A percentile compares a stretch with the other conserved stretches of the same genome.
Evolutionary conservation across 2,329 filamentous ascomycete genomes (phyloP).

Genomic region (Graphiopsis chlorocephala): DNA sequence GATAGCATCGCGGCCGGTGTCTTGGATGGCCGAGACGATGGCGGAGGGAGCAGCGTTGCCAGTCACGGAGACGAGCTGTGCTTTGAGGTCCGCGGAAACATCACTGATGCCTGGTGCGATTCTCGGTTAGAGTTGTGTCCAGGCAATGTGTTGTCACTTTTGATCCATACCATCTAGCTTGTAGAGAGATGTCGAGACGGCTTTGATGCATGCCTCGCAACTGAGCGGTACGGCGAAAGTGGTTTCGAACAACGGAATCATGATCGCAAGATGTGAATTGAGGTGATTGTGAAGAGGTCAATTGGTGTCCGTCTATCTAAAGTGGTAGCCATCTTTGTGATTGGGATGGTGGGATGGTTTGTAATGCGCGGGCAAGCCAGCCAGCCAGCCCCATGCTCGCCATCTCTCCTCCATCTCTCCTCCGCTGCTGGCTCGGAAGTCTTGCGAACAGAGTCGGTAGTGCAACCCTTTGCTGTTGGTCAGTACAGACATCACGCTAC

Average conservation of each 20-base stretch:
- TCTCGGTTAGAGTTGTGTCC: neutral
- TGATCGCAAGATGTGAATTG: slow-evolving; percentile 16
- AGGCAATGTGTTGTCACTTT: neutral
- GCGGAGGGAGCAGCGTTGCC: slow-evolving; percentile 88
- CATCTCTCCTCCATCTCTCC: neutral
- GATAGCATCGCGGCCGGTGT: slow-evolving; percentile 89
- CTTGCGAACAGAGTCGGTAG: slow-evolving; percentile 1
- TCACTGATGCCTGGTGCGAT: slow-evolving; percentile 66
- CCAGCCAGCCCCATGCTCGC: neutral
- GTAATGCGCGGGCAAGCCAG: slow-evolving; percentile 16
- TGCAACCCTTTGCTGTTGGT: slow-evolving; percentile 6
- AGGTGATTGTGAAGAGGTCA: neutral
- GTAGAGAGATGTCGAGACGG: slow-evolving; percentile 75
- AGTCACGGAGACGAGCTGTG: slow-evolving; percentile 80
- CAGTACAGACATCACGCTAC: neutral
- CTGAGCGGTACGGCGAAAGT: slow-evolving; percentile 92
- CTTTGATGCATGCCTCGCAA: slow-evolving; percentile 84
- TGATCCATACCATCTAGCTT: slow-evolving; percentile 60
- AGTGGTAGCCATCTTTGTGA: neutral
- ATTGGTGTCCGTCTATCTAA: slow-evolving; percentile 9
- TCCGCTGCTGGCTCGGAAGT: slow-evolving; percentile 1
- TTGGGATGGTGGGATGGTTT: slow-evolving; percentile 10
- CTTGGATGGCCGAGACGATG: slow-evolving; percentile 84
- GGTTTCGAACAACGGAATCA: slow-evolving; percentile 59
- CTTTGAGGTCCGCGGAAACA: slow-evolving; percentile 75